These are phyloP conservation scores for Pelagophyceae sp. DNA, from an alignment of 352 stramenopile genomes.

Conservation along the genomic window DNA sequence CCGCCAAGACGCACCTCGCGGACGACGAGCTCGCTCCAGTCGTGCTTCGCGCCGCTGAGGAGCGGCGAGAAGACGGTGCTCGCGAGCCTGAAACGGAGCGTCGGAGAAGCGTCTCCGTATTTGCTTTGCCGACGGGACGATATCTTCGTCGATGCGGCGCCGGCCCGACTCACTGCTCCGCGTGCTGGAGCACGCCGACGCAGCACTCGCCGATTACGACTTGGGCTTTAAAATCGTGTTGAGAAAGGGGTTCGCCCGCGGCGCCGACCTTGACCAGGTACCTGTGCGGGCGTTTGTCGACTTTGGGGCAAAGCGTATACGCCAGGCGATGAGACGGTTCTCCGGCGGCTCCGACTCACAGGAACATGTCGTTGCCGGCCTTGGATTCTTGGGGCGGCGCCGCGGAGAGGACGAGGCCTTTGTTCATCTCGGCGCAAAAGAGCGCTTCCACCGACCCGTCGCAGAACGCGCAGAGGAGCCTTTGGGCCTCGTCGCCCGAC, in stretches of 20 bases:
- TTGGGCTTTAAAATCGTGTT: not conserved
- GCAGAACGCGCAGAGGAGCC: conserved; percentile 6
- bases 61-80: conserved; percentile 73
- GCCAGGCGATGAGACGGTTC: not conserved
- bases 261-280: not conserved
- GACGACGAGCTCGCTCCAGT: conserved; percentile 66
- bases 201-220: conserved; percentile 66
- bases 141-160: too few species aligned
- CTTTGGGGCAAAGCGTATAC: too few species aligned
- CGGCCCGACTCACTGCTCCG: too few species aligned
- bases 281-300: too few species aligned
- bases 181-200: conserved; percentile 66
- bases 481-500: conserved; percentile 11
- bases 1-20: too few species aligned
- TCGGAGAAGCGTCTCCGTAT: too few species aligned
- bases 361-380: too few species aligned
- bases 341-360: conserved; percentile 5
- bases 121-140: too few species aligned
- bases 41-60: conserved; percentile 70
- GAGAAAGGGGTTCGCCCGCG: not conserved
- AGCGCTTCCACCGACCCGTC: not conserved
- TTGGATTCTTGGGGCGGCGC: conserved; percentile 15
- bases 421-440: not conserved
- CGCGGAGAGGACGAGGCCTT: not conserved
- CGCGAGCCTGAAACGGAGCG: too few species aligned